Conservation (phyloP, 352 stramenopile genomes). For the Phytophthora multivora region DNA sequence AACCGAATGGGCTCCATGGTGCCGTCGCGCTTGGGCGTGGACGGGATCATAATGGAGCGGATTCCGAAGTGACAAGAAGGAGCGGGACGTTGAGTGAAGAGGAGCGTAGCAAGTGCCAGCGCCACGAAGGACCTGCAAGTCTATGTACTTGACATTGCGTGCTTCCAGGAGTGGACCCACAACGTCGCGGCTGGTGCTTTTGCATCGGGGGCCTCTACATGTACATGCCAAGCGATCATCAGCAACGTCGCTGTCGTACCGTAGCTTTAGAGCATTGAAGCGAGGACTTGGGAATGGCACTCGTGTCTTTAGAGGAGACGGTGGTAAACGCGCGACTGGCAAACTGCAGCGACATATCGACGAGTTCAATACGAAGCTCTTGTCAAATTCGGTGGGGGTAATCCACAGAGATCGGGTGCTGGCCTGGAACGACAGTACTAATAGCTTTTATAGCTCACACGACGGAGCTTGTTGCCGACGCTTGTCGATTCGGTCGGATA, state of each 20-base stretch:
- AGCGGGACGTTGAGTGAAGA: slow-evolving; percentile 1
- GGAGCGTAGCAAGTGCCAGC: slow-evolving; percentile 1
- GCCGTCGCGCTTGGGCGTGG: slow-evolving; percentile 2
- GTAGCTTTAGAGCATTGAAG: not conserved
- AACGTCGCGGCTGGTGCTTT: too few species aligned
- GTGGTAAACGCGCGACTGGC: slow-evolving; percentile 5
- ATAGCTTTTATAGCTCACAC: too few species aligned
- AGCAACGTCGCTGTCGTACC: too few species aligned
- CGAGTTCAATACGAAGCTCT: not conserved
- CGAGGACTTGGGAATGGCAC: not conserved
- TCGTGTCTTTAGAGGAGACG: not conserved
- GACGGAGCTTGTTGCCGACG: too few species aligned
- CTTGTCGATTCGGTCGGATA: too few species aligned
- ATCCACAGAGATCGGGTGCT: not conserved
- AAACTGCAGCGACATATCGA: not conserved
- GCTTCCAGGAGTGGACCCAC: slow-evolving; percentile 12
- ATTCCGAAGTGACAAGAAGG: slow-evolving; percentile 20
- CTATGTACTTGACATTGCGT: slow-evolving; percentile 21
- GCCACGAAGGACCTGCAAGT: slow-evolving; percentile 20
- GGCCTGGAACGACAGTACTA: too few species aligned
- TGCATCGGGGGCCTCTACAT: slow-evolving; percentile 16
- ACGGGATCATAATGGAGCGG: slow-evolving; percentile 21
- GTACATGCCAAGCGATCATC: slow-evolving; percentile 2
- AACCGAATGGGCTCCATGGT: slow-evolving; percentile 41
- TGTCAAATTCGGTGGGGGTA: not conserved